Conservation (phyloP, 2,329 filamentous ascomycete species). For the Stagonosporopsis chrysanthemi region DNA sequence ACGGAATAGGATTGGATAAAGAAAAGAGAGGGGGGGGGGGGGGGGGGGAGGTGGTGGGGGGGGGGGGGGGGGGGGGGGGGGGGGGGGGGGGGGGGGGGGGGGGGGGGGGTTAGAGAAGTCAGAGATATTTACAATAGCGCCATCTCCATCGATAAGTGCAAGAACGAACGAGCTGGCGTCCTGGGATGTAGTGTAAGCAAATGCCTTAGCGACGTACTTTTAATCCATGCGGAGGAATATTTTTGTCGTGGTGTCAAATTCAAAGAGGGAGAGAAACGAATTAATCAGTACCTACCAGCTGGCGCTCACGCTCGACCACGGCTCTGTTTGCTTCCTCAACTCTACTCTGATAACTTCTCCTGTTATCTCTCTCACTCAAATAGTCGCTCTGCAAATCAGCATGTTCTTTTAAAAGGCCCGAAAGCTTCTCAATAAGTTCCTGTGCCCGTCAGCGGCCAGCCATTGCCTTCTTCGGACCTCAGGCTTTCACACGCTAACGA, state of each 20-base stretch:
- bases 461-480: constrained; percentile 4
- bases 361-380: constrained; percentile 40
- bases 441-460: constrained; percentile 34
- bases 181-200: constrained; percentile 23
- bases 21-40: no score
- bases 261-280: no score
- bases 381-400: constrained; percentile 41
- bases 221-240: no score
- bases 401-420: constrained; percentile 34
- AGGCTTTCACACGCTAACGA: constrained; percentile 37
- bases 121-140: constrained; percentile 51
- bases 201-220: no score
- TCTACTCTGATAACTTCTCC: constrained; percentile 41
- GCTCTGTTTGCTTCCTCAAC: constrained; percentile 31
- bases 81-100: no score
- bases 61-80: no score
- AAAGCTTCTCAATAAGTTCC: constrained; percentile 43
- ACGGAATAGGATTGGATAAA: no score
- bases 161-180: constrained; percentile 54
- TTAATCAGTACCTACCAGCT: constrained; percentile 29
- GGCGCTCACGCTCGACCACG: constrained; percentile 31
- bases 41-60: no score
- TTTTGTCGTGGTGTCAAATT: no score
- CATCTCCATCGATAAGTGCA: constrained; percentile 59
- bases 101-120: neutral